Conservation (phyloP, 495 filamentous ascomycete species). For the Neurospora sp. region DNA sequence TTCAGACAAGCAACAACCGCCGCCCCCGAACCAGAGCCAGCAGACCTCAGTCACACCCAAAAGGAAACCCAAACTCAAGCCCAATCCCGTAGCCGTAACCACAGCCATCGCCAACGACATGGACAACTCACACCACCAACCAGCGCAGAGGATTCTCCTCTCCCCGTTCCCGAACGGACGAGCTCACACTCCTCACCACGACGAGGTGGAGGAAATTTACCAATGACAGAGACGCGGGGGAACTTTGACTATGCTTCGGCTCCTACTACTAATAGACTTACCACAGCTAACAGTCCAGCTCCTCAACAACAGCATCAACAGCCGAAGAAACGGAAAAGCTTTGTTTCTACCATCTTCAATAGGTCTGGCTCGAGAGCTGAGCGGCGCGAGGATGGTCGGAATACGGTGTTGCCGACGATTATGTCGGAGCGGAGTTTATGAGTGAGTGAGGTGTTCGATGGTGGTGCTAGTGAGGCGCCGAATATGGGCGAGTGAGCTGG, state of each 20-base stretch:
- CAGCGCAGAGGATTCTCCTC: slow-evolving; percentile 14
- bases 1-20: slow-evolving; percentile 5
- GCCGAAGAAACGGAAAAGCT: slow-evolving; percentile 41
- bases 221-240: not conserved
- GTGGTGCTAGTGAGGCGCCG: not conserved
- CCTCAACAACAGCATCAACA: slow-evolving; percentile 13
- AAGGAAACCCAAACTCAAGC: not conserved
- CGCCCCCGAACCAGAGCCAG: slow-evolving; percentile 4
- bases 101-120: not conserved
- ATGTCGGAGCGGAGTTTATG: not conserved
- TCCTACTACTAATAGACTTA: not conserved
- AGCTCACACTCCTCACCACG: not conserved
- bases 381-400: not conserved
- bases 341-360: slow-evolving; percentile 39
- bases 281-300: not conserved
- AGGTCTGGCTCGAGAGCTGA: slow-evolving; percentile 12
- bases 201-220: not conserved
- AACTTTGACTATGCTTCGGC: not conserved
- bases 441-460: not conserved
- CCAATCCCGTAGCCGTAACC: not conserved
- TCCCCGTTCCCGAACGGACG: slow-evolving; percentile 10
- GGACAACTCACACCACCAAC: slow-evolving; percentile 15
- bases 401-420: not conserved
- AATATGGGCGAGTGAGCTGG: not conserved
- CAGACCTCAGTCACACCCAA: not conserved